Percentiles rank a stretch among this genome's conserved stretches.
phyloP scores from a whole-genome alignment of 352 stramenopile species.

The Phytophthora sojae region DNA sequence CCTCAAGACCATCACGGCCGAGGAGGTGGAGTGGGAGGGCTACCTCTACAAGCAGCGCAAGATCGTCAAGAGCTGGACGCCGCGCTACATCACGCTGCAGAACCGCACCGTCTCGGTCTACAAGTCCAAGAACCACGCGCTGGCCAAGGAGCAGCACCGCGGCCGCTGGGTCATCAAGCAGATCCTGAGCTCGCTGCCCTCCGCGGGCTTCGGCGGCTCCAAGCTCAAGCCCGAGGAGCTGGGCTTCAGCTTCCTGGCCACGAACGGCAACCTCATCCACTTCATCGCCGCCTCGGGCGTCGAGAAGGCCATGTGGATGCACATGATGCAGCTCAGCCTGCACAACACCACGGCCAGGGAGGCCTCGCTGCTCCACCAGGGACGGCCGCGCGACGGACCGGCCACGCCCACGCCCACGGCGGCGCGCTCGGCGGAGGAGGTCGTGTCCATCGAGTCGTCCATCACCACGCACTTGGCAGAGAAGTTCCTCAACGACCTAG shows the following conservation, averaged over 20 bases:
- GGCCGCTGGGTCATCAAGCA: slow-evolving; percentile 86
- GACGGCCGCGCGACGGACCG: slow-evolving; percentile 39
- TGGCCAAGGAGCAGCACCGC: slow-evolving; percentile 81
- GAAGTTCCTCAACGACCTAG: slow-evolving; percentile 74
- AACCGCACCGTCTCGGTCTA: slow-evolving; percentile 85
- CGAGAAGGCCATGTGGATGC: slow-evolving; percentile 87
- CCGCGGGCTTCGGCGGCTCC: slow-evolving; percentile 78
- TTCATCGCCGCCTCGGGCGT: slow-evolving; percentile 79
- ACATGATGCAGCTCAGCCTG: slow-evolving; percentile 80
- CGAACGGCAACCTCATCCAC: slow-evolving; percentile 86
- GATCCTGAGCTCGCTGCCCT: slow-evolving; percentile 80
- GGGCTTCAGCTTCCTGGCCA: slow-evolving; percentile 86
- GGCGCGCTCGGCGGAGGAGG: slow-evolving; percentile 49
- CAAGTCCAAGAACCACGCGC: slow-evolving; percentile 88
- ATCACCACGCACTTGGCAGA: slow-evolving; percentile 75
- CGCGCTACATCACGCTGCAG: slow-evolving; percentile 87
- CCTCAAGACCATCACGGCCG: slow-evolving; percentile 86
- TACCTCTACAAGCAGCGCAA: slow-evolving; percentile 92
- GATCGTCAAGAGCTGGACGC: slow-evolving; percentile 91
- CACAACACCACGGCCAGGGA: slow-evolving; percentile 58
- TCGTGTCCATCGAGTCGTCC: slow-evolving; percentile 61
- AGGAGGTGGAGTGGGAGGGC: slow-evolving; percentile 89
- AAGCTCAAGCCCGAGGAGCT: slow-evolving; percentile 81
- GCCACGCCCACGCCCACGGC: slow-evolving; percentile 30
- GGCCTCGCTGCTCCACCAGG: slow-evolving; percentile 47